Conservation (phyloP, 257 asterid species). For the Jacaranda mimosifolia region DNA sequence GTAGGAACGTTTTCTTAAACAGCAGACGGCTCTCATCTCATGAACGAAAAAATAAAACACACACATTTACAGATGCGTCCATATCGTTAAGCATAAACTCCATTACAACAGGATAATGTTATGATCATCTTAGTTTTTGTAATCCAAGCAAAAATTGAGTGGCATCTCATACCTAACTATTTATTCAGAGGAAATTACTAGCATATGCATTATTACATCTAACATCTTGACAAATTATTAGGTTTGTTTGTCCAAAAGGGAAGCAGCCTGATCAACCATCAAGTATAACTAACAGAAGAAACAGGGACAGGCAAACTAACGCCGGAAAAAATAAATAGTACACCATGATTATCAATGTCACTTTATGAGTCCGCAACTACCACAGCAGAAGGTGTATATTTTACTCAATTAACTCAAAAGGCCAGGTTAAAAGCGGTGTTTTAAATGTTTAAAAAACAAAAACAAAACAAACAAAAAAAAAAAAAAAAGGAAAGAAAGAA, state of each 20-base stretch:
- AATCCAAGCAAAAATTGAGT: conserved; percentile 22
- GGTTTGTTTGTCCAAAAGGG: not conserved
- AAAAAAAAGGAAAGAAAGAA: too few species aligned
- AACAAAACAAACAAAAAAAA: not conserved
- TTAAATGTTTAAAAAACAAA: too few species aligned
- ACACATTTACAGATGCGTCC: not conserved
- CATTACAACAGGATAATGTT: not conserved
- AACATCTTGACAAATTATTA: not conserved
- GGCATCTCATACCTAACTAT: not conserved
- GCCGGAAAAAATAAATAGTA: not conserved
- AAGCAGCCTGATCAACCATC: not conserved
- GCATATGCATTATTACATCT: not conserved
- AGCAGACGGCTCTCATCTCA: not conserved
- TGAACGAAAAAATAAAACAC: not conserved
- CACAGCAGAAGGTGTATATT: too few species aligned
- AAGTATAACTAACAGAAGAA: not conserved
- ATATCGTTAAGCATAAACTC: conserved; percentile 25
- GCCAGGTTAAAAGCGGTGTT: not conserved
- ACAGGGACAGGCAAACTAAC: not conserved
- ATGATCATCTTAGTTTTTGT: conserved; percentile 9
- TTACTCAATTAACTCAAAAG: not conserved
- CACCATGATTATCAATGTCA: not conserved
- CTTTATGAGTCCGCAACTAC: not conserved
- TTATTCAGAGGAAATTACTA: not conserved
- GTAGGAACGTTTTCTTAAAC: too few species aligned